Base-by-base conservation (phyloP, 176 grass and related monocot genomes). In the Secale cereale region DNA sequence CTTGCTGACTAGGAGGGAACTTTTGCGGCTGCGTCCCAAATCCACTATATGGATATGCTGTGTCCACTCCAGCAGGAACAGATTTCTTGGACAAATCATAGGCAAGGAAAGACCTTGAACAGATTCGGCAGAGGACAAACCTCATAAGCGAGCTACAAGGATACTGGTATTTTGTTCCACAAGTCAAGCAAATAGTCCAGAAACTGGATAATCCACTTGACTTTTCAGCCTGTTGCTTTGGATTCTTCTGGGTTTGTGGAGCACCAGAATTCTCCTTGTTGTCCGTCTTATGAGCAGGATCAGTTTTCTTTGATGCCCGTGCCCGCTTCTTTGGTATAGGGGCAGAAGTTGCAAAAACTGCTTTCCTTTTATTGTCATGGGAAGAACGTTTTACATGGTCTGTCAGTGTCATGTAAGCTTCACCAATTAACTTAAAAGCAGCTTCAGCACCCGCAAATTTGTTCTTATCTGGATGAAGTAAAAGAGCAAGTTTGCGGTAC, bases 381-480 rank as follows among this genome's bases (percentile, higher is more conserved):
- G 73, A 46, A 9, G 35, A 66, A 17, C 85, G 82, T 64, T 91
- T 93, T 37, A 67, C 84, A 68, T 74, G 70, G 16, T 97, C 89
- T 28, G 84, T 86, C 70, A 97, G 60, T 54, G 83, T 79, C 77
- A 71, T 85, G 46, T 97, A 80, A 32, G 94, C 91, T 89, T 91
- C 94, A 41, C 91, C 89, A 46, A 97, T 87, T 86, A 94, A 83
- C 77, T 97, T 97, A 80, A 97, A 97, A 39, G 94, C 94, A 36
- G 91, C 91, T 85, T 97, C 94, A 76, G 91, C 89, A 78, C 89
- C 91, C 4, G 87, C 3, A 87, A 93, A 96, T 80, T 96, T 91
- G 63, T 95, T 95, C 81, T 95, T 95, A 82, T 95, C 93, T 31
- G 91, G 93, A 87, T 95, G 93, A 32, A 95, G 86, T 80, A 92